Evolutionary conservation across 2,329 filamentous ascomycete species (phyloP).

Genomic region (Pezizomycotina sp.): DNA sequence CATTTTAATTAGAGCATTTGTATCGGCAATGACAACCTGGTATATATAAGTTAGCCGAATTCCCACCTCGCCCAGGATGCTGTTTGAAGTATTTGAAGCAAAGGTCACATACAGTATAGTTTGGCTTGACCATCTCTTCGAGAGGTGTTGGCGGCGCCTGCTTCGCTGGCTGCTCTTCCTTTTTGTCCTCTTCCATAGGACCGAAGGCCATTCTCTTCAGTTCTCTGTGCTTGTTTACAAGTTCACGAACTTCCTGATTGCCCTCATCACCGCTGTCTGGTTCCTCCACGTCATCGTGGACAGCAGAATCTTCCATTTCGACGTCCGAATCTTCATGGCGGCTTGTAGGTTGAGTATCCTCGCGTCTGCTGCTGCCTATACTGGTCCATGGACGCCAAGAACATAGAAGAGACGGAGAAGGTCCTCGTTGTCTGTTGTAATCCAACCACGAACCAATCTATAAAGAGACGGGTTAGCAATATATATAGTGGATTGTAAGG

Average conservation of each 20-base stretch:
- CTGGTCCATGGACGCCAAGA: conserved; percentile 18
- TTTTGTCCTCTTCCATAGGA: conserved; percentile 7
- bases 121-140: conserved; percentile 15
- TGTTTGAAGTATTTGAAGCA: conserved; percentile 10
- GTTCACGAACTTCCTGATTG: conserved; percentile 19
- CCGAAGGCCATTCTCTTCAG: conserved; percentile 12
- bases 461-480: conserved; percentile 2
- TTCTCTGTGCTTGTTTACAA: conserved; percentile 20
- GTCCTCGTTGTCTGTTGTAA: conserved; percentile 31
- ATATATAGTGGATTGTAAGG: conserved; percentile 8
- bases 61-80: too few species aligned
- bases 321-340: conserved; percentile 20
- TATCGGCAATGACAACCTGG: conserved; percentile 24
- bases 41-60: too few species aligned
- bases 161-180: conserved; percentile 9
- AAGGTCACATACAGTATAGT: conserved; percentile 19
- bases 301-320: conserved; percentile 21
- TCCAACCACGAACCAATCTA: conserved; percentile 32
- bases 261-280: conserved; percentile 20
- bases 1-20: conserved; percentile 24
- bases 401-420: conserved; percentile 30
- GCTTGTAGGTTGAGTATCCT: neutral
- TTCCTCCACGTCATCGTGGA: conserved; percentile 21
- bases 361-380: conserved; percentile 1
- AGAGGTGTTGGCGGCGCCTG: conserved; percentile 13